Evolutionary conservation across 139 green algal genomes (phyloP).

Genomic region (Chlorella sp.): DNA sequence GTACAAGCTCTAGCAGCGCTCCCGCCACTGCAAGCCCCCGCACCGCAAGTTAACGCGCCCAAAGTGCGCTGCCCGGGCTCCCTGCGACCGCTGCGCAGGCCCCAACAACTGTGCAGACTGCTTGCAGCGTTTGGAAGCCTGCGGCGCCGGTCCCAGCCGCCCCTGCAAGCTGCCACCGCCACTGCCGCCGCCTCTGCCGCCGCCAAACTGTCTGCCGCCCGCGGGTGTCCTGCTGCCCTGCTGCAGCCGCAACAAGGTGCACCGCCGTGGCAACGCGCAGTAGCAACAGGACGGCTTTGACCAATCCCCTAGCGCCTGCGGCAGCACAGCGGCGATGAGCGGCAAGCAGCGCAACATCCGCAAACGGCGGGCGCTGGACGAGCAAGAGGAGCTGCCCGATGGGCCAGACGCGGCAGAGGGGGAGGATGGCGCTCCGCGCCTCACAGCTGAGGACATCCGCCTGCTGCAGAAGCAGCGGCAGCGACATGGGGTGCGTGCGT

Average conservation of each 20-base stretch:
- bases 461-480: conserved; percentile 74
- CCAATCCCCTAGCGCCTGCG: neutral
- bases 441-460: conserved; percentile 62
- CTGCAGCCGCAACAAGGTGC: no score
- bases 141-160: no score
- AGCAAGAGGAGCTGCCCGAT: conserved; percentile 31
- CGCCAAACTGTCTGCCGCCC: neutral
- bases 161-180: neutral
- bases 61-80: no score
- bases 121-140: no score
- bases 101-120: no score
- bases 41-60: no score
- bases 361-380: conserved; percentile 37
- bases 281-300: neutral
- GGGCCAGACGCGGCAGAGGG: conserved; percentile 10
- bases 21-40: no score
- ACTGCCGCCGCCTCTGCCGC: neutral
- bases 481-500: conserved; percentile 43
- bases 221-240: no score
- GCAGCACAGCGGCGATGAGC: neutral
- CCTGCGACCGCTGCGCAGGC: no score
- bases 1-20: no score
- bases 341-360: conserved; percentile 47
- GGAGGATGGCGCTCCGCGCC: neutral
- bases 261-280: neutral